A percentile compares a stretch with the other conserved stretches of the same genome.
Conservation (phyloP, 805 yeast genomes). For the Starmerella sp. region DNA sequence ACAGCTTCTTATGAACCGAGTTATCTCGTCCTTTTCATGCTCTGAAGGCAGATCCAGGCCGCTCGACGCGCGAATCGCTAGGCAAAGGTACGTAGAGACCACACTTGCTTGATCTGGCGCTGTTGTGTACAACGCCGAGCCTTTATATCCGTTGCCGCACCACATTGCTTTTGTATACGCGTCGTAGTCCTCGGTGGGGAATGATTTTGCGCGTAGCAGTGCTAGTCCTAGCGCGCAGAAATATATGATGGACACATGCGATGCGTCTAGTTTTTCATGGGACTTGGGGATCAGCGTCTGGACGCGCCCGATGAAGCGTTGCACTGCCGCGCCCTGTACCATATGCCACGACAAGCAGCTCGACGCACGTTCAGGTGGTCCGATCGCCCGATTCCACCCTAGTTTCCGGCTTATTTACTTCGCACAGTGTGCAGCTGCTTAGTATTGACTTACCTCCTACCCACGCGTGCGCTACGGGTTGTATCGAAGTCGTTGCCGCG, state of each 20-base stretch:
- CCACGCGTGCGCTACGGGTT: too few relatives aligned
- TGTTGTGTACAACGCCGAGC: conserved; percentile 3
- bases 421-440: too few relatives aligned
- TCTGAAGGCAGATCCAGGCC: conserved; percentile 5
- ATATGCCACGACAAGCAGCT: not conserved
- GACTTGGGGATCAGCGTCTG: conserved; percentile 17
- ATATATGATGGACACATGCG: conserved; percentile 19
- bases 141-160: conserved; percentile 15
- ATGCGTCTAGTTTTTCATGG: conserved; percentile 18
- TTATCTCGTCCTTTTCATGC: conserved; percentile 28
- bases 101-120: conserved; percentile 3
- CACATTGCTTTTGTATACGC: conserved; percentile 8
- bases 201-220: conserved; percentile 7
- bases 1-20: conserved; percentile 46
- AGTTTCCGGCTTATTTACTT: too few relatives aligned
- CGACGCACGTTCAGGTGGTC: too few relatives aligned
- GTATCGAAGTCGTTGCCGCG: too few relatives aligned
- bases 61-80: conserved; percentile 36
- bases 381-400: too few relatives aligned
- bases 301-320: conserved; percentile 16
- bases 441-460: too few relatives aligned
- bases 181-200: not conserved
- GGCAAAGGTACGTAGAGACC: conserved; percentile 59
- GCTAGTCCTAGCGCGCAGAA: conserved; percentile 18
- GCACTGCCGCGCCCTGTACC: not conserved